Conservation (phyloP, 345 rosid species). For the Noccaea bulbosa region DNA sequence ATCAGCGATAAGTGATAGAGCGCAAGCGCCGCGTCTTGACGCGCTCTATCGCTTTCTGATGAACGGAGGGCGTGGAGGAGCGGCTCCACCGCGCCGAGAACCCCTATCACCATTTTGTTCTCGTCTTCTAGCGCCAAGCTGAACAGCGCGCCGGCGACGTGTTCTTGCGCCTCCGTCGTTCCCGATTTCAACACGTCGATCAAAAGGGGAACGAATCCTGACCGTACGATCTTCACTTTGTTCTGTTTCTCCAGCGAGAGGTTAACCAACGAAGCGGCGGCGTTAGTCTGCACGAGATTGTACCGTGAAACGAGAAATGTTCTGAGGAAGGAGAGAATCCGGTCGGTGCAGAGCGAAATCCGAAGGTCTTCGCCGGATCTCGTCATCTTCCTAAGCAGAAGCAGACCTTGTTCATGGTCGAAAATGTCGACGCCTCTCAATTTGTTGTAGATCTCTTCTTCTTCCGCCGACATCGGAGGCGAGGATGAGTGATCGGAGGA, state of each 20-base stretch:
- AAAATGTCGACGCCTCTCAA: conserved; percentile 56
- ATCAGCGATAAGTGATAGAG: conserved; percentile 72
- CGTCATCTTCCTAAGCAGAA: conserved; percentile 63
- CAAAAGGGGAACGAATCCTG: conserved; percentile 69
- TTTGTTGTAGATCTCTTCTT: conserved; percentile 55
- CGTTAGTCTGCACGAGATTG: conserved; percentile 67
- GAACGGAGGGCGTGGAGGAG: conserved; percentile 68
- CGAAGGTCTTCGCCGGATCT: conserved; percentile 57
- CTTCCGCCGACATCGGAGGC: conserved; percentile 50
- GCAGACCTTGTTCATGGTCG: conserved; percentile 67
- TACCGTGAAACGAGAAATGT: conserved; percentile 65
- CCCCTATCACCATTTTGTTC: conserved; percentile 87
- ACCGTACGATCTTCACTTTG: conserved; percentile 74
- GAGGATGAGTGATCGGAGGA: conserved; percentile 40
- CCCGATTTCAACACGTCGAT: conserved; percentile 75
- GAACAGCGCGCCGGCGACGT: conserved; percentile 81
- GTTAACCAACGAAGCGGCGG: conserved; percentile 79
- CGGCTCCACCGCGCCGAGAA: conserved; percentile 82
- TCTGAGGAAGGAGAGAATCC: conserved; percentile 57
- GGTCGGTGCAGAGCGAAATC: conserved; percentile 57
- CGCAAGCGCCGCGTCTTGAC: conserved; percentile 74
- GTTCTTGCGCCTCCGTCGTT: conserved; percentile 77
- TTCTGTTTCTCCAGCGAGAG: conserved; percentile 73
- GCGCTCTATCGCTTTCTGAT: conserved; percentile 64
- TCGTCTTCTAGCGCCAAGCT: conserved; percentile 85